Conservation (phyloP, 1,284 basidiomycete species). For the Ceratobasidium sp. region DNA sequence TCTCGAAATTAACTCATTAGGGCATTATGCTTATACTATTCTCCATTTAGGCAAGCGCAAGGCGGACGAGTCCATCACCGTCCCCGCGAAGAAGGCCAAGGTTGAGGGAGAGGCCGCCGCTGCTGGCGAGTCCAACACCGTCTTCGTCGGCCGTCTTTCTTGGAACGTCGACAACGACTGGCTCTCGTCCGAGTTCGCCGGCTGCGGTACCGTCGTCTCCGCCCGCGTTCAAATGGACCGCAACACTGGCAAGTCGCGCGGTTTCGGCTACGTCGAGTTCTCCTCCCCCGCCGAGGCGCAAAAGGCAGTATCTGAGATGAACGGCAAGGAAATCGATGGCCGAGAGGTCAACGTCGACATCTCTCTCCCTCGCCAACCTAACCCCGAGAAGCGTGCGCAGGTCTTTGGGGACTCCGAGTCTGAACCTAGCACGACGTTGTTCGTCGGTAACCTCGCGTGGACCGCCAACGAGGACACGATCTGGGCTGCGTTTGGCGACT, state of each 20-base stretch:
- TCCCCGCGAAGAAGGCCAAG: conserved; percentile 87
- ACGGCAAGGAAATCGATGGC: conserved; percentile 91
- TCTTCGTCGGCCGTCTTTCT: conserved; percentile 94
- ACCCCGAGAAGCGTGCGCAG: conserved; percentile 81
- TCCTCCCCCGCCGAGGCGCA: conserved; percentile 67
- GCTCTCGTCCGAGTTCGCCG: conserved; percentile 90
- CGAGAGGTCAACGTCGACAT: conserved; percentile 90
- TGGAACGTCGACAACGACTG: conserved; percentile 99
- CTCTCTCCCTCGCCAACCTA: conserved; percentile 69
- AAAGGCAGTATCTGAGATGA: conserved; percentile 78
- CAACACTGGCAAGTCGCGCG: conserved; percentile 86
- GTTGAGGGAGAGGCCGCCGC: conserved; percentile 69
- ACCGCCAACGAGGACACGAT: conserved; percentile 85
- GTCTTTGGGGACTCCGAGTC: conserved; percentile 80
- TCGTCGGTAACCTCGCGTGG: conserved; percentile 93
- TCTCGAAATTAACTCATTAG: conserved; percentile 24
- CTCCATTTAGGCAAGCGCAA: conserved; percentile 82
- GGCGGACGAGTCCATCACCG: conserved; percentile 73
- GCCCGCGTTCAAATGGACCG: conserved; percentile 95
- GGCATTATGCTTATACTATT: not conserved
- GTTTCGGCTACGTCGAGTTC: conserved; percentile 97
- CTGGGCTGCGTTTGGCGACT: conserved; percentile 93
- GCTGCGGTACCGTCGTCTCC: conserved; percentile 88
- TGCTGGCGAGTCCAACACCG: conserved; percentile 67
- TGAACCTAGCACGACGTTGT: conserved; percentile 83